Base-by-base conservation (phyloP, 176 grass and related monocot genomes). In the Neostapfia colusana region DNA sequence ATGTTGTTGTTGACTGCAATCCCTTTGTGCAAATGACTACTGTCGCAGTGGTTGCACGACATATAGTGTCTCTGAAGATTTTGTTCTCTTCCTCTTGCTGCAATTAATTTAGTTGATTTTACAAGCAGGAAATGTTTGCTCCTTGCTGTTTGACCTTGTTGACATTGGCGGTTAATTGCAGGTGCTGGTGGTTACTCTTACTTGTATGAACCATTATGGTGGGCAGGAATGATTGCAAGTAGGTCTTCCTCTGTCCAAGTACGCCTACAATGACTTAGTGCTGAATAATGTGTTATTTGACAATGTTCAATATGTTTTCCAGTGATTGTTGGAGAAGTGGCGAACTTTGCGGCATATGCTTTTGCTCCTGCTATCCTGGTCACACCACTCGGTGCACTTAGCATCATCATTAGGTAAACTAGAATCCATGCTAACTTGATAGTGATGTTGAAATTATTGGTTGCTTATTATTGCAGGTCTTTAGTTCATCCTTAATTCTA, bases 321-420 rank as follows among this genome's bases (percentile, higher is more conserved):
- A 97, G 94, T 97, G 94, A 85, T 97, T 82, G 94, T 97, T 84
- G 94, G 94, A 65, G 94, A 97, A 88, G 72, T 91, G 70, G 94
- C 94, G 50, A 97, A 97, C 65, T 97, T 97, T 73, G 94, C 94
- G 20, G 94, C 94, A 64, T 97, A 97, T 82, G 94, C 94, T 31
- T 97, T 97, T 81, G 94, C 94, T 87, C 94, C 94, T 81, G 94
- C 94, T 87, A 97, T 97, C 79, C 55, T 97, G 12, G 94, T 97
- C 51, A 97, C 94, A 20, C 94, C 94, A 72, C 91, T 97, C 69
- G 94, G 94, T 85, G 94, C 94, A 53, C 90, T 97, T 80, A 97
- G 94, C 72, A 89, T 97, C 24, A 97, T 97, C 63, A 89, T 97
- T 67, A 97, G 94, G 94, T 86, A 83, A 75, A 39, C 41, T 39